Conservation (phyloP, 805 yeast genomes). For the Schwanniomyces yamadae region DNA sequence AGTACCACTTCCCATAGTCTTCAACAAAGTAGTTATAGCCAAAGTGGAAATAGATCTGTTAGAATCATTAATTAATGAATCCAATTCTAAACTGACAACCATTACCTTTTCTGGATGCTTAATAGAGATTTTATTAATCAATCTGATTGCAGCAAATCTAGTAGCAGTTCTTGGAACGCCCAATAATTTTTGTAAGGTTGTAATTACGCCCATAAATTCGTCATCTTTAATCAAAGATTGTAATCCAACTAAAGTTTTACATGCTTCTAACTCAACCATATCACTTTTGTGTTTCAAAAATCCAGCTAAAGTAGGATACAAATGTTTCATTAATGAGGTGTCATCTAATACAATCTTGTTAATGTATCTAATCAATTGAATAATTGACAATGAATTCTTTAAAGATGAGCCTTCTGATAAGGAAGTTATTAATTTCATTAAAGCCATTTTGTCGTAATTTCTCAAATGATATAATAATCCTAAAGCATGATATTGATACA, state of each 20-base stretch:
- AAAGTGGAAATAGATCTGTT: constrained; percentile 93
- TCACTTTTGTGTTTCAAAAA: constrained; percentile 82
- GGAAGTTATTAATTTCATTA: constrained; percentile 84
- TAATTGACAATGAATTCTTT: constrained; percentile 78
- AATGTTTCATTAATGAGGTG: constrained; percentile 54
- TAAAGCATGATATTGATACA: constrained; percentile 93
- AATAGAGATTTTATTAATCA: constrained; percentile 81
- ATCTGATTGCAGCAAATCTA: constrained; percentile 90
- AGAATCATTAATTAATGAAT: constrained; percentile 79
- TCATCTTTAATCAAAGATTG: constrained; percentile 58
- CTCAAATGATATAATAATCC: constrained; percentile 86
- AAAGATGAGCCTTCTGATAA: constrained; percentile 59
- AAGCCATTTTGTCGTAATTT: constrained; percentile 90
- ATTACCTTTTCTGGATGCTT: constrained; percentile 75
- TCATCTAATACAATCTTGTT: constrained; percentile 73
- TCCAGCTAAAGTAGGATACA: constrained; percentile 62
- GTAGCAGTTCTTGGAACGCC: constrained; percentile 88
- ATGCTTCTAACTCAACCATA: constrained; percentile 89
- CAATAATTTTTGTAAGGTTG: constrained; percentile 71
- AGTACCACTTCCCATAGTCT: constrained; percentile 80
- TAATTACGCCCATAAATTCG: constrained; percentile 68
- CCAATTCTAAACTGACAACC: constrained; percentile 81
- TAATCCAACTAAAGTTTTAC: constrained; percentile 62
- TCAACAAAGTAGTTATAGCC: constrained; percentile 92
- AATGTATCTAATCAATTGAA: constrained; percentile 81